Base-by-base conservation (phyloP, 2,329 filamentous ascomycete species). In the Talaromyces amestolkiae region DNA sequence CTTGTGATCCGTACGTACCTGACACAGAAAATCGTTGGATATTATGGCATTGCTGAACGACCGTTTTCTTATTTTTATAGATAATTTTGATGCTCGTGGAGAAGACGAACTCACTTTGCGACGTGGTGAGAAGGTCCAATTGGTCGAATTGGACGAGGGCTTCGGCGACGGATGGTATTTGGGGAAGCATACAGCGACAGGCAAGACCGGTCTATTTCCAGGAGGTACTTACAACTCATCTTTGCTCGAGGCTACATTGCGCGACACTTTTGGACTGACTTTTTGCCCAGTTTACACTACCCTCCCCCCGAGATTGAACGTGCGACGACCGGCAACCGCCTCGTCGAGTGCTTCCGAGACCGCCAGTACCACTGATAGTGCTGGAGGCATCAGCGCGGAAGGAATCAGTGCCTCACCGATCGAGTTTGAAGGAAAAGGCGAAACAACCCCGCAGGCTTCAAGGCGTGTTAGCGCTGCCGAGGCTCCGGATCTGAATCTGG, bases 21-120 rank as follows among this genome's bases (percentile, higher is more conserved):
- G n/a, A 35, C 31, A 24, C 19, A 4, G 10, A 24, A 15, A 37
- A 39, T 9, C 33, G 22, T 56, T 56, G n/a, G n/a, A 37, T 17
- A 56, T 2, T 22, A 15, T 35, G n/a, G 19, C 19, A 31, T 43
- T 58, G 17, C 37, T 59, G 35, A 59, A 43, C 33, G 7, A 45
- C 2, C 56, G 37, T 45, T 2, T 41, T 45, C 19, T 31, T 39
- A 10, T 58, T 9, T 60, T 19, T 37, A n/a, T 70, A 96, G 92
- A 99, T 80, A 93, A 97, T 79, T 98, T 99, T 77, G 83, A 89
- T 71, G 93, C 94, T 65, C 89, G 95, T 70, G 96, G 93, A 78
- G 90, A 91, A 65, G 95, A 99, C 80, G 95, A 99, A 83, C 84
- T 99, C 74, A 96, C 88, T 71, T 84, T 99, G 70, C 83, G 87